Evolutionary conservation across 768 basidiomycete genomes (phyloP), one percentile per base, ranked within the genome.

Genomic region (Suillus occidentalis): DNA sequence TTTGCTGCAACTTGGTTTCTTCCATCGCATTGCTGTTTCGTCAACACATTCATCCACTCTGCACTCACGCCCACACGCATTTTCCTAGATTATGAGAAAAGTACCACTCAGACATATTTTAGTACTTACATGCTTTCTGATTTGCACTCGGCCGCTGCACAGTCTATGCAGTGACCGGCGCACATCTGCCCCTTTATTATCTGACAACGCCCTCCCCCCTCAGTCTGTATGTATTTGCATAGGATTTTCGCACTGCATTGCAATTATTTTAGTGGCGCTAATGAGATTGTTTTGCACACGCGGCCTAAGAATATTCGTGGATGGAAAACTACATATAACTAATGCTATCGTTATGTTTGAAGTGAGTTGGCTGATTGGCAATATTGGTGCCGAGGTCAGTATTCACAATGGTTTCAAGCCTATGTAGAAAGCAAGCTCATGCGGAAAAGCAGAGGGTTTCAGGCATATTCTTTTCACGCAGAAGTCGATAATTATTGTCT

Each of bases 31-130:
- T 36, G 45, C 56, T 59, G 14, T 63, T 63, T 36, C 61, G 47
- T 39, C 31, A 28, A 20, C 62, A 25, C 62, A 28, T 42, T 34
- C 60, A 37, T 45, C 39, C 36, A 60, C 37, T 61, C 52, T 45
- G 61, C 63, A 68, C 70, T 66, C 45, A 77, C 70, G 67, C 71
- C 70, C 62, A 37, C 62, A 61, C 62, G 68, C 75, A 75, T 70
- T 14, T 52, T 53, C 20, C 49, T 66, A 73, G 75, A 75, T 69
- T 69, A 74, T 53, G 66, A 71, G 64, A 76, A 71, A 72, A 68
- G 69, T 73, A 75, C 61, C 70, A 64, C 71, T 59, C 56, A 59
- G n/a, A 31, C 31, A 60, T 63, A 63, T 37, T 40, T 57, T 63
- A 63, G 16, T 62, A 50, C 49, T 36, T 22, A 59, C 58, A 58